These are phyloP conservation scores for Magnaporthiopsis incrustans DNA, from an alignment of 2,329 filamentous ascomycete genomes.

Conservation along the genomic window DNA sequence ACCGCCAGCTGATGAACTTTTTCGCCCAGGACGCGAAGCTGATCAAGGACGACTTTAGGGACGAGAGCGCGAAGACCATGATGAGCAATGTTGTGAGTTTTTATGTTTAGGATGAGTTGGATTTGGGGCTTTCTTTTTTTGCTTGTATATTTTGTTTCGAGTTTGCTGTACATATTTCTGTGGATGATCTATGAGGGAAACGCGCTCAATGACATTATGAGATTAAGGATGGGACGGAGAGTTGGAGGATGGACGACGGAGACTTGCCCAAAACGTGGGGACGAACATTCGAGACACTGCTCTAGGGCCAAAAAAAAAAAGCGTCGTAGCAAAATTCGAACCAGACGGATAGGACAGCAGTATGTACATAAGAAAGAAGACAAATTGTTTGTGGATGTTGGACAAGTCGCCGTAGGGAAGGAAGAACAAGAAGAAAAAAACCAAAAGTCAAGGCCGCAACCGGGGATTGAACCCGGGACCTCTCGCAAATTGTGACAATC, in stretches of 20 bases:
- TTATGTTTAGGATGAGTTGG: background rate
- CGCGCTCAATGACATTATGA: background rate
- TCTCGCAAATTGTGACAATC: conserved; percentile 3
- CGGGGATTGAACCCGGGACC: conserved; percentile 5
- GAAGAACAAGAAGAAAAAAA: background rate
- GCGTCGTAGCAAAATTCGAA: too few species aligned
- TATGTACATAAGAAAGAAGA: too few species aligned
- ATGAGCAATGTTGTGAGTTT: conserved; percentile 13
- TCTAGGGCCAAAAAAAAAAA: too few species aligned
- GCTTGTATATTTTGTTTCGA: background rate
- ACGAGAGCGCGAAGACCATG: conserved; percentile 17
- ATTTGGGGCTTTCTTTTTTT: background rate
- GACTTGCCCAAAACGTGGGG: too few species aligned
- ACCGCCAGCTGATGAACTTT: conserved; percentile 43
- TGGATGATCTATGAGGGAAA: background rate
- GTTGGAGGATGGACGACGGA: background rate
- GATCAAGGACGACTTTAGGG: conserved; percentile 22
- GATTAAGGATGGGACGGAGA: background rate
- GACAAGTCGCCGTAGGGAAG: too few species aligned
- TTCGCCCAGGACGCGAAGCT: conserved; percentile 15
- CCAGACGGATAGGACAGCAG: too few species aligned
- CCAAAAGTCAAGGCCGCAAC: background rate
- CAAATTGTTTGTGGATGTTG: too few species aligned
- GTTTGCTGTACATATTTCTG: background rate
- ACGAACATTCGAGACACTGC: too few species aligned